Evolutionary conservation across 2,329 filamentous ascomycete genomes (phyloP).

Genomic region (Fusarium sp.): DNA sequence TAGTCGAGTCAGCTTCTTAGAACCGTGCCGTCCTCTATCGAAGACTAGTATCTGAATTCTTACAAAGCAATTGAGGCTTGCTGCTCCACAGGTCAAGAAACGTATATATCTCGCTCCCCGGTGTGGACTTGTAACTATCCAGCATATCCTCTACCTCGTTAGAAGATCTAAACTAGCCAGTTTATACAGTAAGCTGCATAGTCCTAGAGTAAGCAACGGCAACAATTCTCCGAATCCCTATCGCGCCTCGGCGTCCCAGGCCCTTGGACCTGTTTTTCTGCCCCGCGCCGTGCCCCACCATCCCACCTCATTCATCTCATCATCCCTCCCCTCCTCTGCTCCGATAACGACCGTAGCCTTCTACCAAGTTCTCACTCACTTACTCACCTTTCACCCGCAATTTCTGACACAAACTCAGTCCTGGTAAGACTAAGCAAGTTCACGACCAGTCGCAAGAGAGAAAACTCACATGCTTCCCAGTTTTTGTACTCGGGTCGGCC

Average conservation of each 20-base stretch:
- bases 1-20: constrained; percentile 4
- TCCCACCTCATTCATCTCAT: constrained; percentile 25
- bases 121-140: too few species aligned
- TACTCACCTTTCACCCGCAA: neutral
- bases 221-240: constrained; percentile 24
- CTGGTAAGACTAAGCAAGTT: neutral
- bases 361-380: constrained; percentile 23
- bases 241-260: constrained; percentile 29
- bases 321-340: constrained; percentile 24
- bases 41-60: neutral
- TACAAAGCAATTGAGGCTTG: neutral
- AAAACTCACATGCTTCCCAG: constrained; percentile 11
- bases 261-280: constrained; percentile 5
- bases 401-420: neutral
- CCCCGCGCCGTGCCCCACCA: constrained; percentile 37
- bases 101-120: neutral
- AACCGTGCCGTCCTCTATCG: too few species aligned
- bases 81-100: neutral
- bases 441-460: neutral
- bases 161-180: too few species aligned
- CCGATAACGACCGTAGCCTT: constrained; percentile 33
- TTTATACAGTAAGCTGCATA: too few species aligned
- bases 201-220: constrained; percentile 27
- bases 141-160: too few species aligned
- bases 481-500: neutral